Evolutionary conservation across 2,329 filamentous ascomycete genomes (phyloP), one percentile per base, ranked within the genome.

Genomic region (Aureobasidium vineae): DNA sequence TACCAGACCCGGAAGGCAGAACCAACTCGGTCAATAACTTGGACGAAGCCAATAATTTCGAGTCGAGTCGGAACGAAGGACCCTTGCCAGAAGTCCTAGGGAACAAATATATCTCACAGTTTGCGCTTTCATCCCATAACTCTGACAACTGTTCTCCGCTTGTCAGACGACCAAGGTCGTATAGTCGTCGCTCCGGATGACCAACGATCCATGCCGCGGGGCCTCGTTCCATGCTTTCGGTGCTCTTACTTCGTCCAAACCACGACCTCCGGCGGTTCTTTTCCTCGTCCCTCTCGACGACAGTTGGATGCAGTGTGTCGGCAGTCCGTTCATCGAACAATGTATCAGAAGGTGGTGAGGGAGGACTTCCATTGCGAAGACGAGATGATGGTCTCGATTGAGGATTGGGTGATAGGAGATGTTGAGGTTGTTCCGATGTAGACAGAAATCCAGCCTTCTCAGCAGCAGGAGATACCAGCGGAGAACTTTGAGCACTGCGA

Each of bases 31-130:
- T 21, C 70, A 88, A 77, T 45, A 80, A 78, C 1, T 80, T 79
- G 5, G 86, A 88, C 36, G 85, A 82, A 33, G 82, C 80, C 70
- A 88, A 85, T 33, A 85, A 77, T 4, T 83, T 79, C 3, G 85
- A 87, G 71, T 87, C 81, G 65, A 89, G 77, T 67, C 83, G 84
- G 78, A 89, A 88, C 2, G 85, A 87, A 10, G 86, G 79, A 5
- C 84, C 80, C 71, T 82, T 82, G 63, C 81, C 81, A 23, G 84
- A 83, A 19, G 78, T 82, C 49, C 82, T 79, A 0, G 86, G 85
- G 71, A 86, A 88, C 16, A 88, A 79, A 71, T 88, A 85, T n/a
- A 89, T 80, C 68, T 83, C 81, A 16, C 85, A 87, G 73, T 88
- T 85, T n/a, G 84, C 86, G 54, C 81, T 74, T 3, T 86, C 83